Conservation (phyloP, 208 protist genomes). For the Wallacemonas rigidus region DNA sequence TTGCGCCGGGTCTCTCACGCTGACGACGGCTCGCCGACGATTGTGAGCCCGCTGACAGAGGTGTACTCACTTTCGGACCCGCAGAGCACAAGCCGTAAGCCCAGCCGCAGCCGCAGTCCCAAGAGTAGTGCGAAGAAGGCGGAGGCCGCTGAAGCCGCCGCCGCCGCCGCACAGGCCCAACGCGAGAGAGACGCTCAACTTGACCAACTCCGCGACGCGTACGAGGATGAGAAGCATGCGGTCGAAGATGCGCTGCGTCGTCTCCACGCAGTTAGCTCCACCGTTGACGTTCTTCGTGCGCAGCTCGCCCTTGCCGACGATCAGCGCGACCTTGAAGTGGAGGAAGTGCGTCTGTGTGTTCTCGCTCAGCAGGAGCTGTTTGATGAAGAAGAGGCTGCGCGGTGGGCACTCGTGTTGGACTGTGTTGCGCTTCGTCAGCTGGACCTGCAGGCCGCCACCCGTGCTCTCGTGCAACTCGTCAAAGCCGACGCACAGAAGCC, state of each 20-base stretch:
- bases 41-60: constrained; percentile 14
- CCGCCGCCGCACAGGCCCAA: background rate
- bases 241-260: constrained; percentile 3
- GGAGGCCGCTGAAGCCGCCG: background rate
- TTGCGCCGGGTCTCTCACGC: background rate
- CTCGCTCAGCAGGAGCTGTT: constrained; percentile 6
- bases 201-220: constrained; percentile 1
- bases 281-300: constrained; percentile 5
- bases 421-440: background rate
- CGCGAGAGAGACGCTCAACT: constrained; percentile 3
- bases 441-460: background rate
- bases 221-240: background rate
- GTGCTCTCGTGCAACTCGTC: background rate
- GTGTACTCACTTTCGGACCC: constrained; percentile 16
- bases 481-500: background rate
- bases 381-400: background rate
- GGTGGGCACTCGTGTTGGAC: background rate
- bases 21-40: constrained; percentile 5
- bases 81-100: background rate
- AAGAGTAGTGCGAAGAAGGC: background rate
- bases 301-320: constrained; percentile 14
- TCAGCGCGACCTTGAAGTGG: constrained; percentile 5
- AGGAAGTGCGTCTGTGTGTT: constrained; percentile 2
- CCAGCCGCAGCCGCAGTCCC: constrained; percentile 12
- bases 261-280: background rate